phyloP scores from a whole-genome alignment of 768 basidiomycete species.

The Suillus discolor region DNA sequence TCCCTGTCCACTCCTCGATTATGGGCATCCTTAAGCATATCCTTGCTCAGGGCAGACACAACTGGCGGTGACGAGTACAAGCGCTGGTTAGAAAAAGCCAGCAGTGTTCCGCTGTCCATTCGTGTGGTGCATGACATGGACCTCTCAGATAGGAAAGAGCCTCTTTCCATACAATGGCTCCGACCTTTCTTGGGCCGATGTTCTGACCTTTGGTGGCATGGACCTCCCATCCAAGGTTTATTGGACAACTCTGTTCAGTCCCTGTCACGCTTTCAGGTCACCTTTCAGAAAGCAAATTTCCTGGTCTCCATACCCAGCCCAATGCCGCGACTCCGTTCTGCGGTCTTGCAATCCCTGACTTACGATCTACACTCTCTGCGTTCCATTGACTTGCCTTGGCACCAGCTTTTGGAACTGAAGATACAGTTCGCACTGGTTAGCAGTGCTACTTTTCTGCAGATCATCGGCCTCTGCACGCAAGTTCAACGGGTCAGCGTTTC shows the following conservation, averaged over 20 bases:
- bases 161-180: slow-evolving; percentile 23
- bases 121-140: slow-evolving; percentile 30
- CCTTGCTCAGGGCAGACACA: slow-evolving; percentile 17
- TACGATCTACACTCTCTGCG: slow-evolving; percentile 27
- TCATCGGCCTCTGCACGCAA: slow-evolving; percentile 23
- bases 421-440: slow-evolving; percentile 31
- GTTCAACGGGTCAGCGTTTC: slow-evolving; percentile 24
- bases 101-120: slow-evolving; percentile 25
- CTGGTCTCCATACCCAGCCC: slow-evolving; percentile 21
- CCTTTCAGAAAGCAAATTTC: slow-evolving; percentile 17
- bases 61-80: slow-evolving; percentile 23
- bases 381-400: slow-evolving; percentile 29
- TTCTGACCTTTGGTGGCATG: slow-evolving; percentile 36
- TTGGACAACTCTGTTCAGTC: slow-evolving; percentile 12
- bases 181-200: slow-evolving; percentile 24
- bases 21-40: slow-evolving; percentile 32
- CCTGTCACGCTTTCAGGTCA: slow-evolving; percentile 26
- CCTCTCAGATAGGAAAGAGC: slow-evolving; percentile 11
- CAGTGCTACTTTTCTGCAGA: slow-evolving; percentile 23
- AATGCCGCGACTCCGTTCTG: slow-evolving; percentile 20
- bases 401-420: slow-evolving; percentile 24
- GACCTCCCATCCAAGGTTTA: slow-evolving; percentile 24
- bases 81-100: slow-evolving; percentile 32
- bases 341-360: slow-evolving; percentile 22
- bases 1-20: slow-evolving; percentile 33